phyloP scores from a whole-genome alignment of 768 basidiomycete genomes.

The Collybiopsis luxurians region DNA sequence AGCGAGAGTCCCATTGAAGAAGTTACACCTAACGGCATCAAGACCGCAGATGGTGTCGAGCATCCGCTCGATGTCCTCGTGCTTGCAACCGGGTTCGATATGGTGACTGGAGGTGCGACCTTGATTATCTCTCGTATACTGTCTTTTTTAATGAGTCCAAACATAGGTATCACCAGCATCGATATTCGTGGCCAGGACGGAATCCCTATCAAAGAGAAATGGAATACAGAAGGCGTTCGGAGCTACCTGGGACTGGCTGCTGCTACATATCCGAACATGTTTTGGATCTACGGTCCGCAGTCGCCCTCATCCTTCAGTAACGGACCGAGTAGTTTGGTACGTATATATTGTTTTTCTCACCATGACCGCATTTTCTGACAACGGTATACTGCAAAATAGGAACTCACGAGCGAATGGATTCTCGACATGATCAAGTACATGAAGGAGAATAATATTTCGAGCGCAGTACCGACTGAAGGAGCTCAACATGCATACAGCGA shows the following conservation, averaged over 20 bases:
- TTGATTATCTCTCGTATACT: background rate
- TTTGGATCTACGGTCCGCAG: slow-evolving; percentile 15
- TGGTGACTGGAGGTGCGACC: slow-evolving; percentile 4
- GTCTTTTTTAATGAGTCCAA: background rate
- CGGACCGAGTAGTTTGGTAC: slow-evolving; percentile 13
- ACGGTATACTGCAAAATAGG: slow-evolving; percentile 16
- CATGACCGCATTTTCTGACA: background rate
- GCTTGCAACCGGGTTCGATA: slow-evolving; percentile 9
- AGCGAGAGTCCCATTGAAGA: background rate
- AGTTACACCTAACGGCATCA: slow-evolving; percentile 4
- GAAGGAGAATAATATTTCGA: slow-evolving; percentile 9
- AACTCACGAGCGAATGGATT: slow-evolving; percentile 24
- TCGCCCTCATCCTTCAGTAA: slow-evolving; percentile 13
- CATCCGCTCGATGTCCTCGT: slow-evolving; percentile 6
- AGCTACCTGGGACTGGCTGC: slow-evolving; percentile 15
- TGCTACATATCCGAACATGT: slow-evolving; percentile 15
- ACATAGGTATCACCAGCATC: background rate
- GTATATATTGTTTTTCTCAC: background rate
- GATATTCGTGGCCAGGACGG: slow-evolving; percentile 8
- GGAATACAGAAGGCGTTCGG: slow-evolving; percentile 1
- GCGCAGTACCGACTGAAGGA: background rate
- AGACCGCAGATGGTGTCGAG: slow-evolving; percentile 4
- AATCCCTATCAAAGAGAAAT: slow-evolving; percentile 4
- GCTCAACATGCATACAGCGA: background rate
- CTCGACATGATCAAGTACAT: slow-evolving; percentile 16